phyloP scores from a whole-genome alignment of 1,284 basidiomycete species.

The Ustilago xerochloae region DNA sequence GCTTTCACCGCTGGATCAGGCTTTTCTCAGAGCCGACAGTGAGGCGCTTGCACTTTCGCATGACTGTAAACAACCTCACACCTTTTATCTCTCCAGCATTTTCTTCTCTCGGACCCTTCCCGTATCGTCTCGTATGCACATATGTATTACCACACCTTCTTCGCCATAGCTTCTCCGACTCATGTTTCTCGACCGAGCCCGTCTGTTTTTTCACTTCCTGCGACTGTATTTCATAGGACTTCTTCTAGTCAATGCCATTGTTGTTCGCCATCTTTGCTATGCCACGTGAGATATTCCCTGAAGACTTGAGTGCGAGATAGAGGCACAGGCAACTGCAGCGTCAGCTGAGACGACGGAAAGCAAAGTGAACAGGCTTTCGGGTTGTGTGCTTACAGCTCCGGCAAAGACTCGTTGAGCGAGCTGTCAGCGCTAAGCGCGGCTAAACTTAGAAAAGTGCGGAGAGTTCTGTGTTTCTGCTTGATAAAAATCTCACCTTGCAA shows the following conservation, averaged over 20 bases:
- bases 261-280: not conserved
- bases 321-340: not conserved
- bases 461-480: not conserved
- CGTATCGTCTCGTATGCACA: not conserved
- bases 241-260: not conserved
- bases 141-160: not conserved
- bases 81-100: not conserved
- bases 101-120: not conserved
- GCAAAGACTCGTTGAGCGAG: not conserved
- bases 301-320: not conserved
- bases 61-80: too few relatives aligned
- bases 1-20: constrained; percentile 34
- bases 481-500: not conserved
- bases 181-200: not conserved
- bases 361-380: too few relatives aligned
- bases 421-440: constrained; percentile 1
- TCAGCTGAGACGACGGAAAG: not conserved
- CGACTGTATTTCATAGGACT: constrained; percentile 6
- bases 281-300: not conserved
- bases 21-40: constrained; percentile 29
- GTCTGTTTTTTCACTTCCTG: not conserved
- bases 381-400: not conserved
- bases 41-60: too few relatives aligned
- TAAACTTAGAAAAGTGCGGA: not conserved
- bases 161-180: not conserved